Conservation (phyloP, 108 stramenopile species). For the Skeletonema costatum region DNA sequence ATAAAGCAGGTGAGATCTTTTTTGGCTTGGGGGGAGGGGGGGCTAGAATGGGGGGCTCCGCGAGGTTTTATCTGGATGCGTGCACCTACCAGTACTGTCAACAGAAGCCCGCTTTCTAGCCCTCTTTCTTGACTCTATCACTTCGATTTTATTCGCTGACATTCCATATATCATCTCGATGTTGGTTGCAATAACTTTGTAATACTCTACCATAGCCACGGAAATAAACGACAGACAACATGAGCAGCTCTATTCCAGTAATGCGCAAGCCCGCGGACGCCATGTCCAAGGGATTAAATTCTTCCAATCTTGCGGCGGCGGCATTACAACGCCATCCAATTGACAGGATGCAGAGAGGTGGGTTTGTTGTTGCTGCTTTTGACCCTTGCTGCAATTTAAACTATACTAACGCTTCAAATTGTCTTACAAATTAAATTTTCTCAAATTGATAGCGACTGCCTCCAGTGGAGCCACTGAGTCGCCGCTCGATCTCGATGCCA, state of each 20-base stretch:
- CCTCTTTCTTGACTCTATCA: too few species aligned
- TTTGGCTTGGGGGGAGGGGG: too few species aligned
- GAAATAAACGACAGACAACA: constrained; percentile 1
- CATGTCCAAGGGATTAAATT: constrained; percentile 83
- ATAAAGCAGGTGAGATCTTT: too few species aligned
- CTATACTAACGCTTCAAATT: background rate
- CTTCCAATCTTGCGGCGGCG: constrained; percentile 70
- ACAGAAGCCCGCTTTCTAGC: too few species aligned
- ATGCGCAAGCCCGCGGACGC: constrained; percentile 72
- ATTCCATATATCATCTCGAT: background rate
- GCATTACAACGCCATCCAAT: constrained; percentile 76
- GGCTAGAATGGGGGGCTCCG: too few species aligned
- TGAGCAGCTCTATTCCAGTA: constrained; percentile 64
- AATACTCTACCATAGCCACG: background rate
- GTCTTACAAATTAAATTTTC: background rate
- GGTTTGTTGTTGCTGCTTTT: background rate
- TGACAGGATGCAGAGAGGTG: constrained; percentile 80
- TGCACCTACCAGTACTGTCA: too few species aligned
- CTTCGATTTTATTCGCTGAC: background rate
- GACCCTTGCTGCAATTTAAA: background rate
- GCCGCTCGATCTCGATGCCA: constrained; percentile 58
- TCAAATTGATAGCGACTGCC: constrained; percentile 4
- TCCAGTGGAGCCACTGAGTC: constrained; percentile 38
- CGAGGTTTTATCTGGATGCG: too few species aligned
- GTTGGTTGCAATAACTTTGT: too few species aligned